Evolutionary conservation across 306 rosid species (phyloP), one percentile per base, ranked within the genome.

Genomic region (Vachellia pachyceras): DNA sequence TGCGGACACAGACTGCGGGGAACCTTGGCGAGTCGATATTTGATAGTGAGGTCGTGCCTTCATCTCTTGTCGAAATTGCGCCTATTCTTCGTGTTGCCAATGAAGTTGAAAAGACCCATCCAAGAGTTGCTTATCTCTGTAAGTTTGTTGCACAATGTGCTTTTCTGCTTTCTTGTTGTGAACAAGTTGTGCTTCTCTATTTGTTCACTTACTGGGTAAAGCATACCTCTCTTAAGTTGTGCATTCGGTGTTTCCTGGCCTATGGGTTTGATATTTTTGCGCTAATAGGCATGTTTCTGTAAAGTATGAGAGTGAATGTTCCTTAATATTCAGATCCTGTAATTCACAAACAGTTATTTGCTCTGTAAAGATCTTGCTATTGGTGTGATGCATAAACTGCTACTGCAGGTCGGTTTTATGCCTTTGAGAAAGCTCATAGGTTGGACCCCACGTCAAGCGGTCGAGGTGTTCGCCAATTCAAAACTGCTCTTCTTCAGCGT

Each of bases 21-120:
- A 95, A 91, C 84, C 91, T 93, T 3, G 99, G 99, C 10, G 99
- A 95, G 82, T 81, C 97, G 2, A 89, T 82, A 35, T 91, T 91
- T 47, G 97, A 95, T 71, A 93, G 99, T 77, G 99, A 93, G 86
- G 91, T 93, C 1, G 99, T 95, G 65, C 99, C 99, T n/a, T 95
- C 99, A 0, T 90, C 99, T 17, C 99, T 95, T 0, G 91, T 87
- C 0, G 94, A 95, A 82, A 93, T 95, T 37, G 99, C 99, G 2
- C 97, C 98, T 5, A 93, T 95, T 87, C 99, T 95, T 69, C 98
- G 99, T 20, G 98, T 95, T 75, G 99, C 99, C 68, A 95, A 95
- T 87, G 99, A 95, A 85, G 98, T 95, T 1, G 99, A 95, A 78
- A 77, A 94, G 76, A 88, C 94, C 76, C 95, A 95, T 80, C 94